phyloP scores from a whole-genome alignment of 441 rosid genomes.

The Eutrema salsugineum region DNA sequence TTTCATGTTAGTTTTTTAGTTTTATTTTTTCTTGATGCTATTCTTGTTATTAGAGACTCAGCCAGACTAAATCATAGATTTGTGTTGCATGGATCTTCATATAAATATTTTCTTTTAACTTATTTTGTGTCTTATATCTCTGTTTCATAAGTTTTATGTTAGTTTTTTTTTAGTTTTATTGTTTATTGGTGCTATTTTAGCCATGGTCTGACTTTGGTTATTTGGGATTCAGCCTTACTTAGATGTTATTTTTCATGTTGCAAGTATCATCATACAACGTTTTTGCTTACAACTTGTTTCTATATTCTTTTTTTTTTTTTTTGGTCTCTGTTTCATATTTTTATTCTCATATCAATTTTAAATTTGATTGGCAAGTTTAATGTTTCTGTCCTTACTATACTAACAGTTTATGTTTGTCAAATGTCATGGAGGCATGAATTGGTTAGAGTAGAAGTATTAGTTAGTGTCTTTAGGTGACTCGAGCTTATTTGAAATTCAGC shows the following conservation, averaged over 20 bases:
- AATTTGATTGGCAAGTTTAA: neutral
- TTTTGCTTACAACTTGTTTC: neutral
- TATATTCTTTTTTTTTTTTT: no score
- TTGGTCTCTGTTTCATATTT: neutral
- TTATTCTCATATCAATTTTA: neutral
- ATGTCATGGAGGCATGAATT: neutral
- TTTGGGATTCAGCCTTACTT: neutral
- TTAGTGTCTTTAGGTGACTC: neutral
- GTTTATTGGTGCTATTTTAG: no score
- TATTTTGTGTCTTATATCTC: no score
- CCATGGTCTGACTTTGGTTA: no score
- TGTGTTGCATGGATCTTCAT: no score
- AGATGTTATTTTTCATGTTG: neutral
- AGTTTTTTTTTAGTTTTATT: no score
- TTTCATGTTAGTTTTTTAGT: no score
- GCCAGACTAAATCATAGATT: no score
- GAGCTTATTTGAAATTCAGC: neutral
- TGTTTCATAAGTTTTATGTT: no score
- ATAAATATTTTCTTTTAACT: no score
- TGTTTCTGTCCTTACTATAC: neutral
- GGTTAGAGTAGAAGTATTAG: neutral
- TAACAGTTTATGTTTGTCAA: neutral
- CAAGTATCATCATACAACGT: neutral
- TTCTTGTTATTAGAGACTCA: no score
- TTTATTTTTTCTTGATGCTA: no score